Percentiles rank a stretch among this genome's conserved stretches.
phyloP scores from a whole-genome alignment of 495 filamentous ascomycete species.

The Polyplosphaeria fusca region DNA sequence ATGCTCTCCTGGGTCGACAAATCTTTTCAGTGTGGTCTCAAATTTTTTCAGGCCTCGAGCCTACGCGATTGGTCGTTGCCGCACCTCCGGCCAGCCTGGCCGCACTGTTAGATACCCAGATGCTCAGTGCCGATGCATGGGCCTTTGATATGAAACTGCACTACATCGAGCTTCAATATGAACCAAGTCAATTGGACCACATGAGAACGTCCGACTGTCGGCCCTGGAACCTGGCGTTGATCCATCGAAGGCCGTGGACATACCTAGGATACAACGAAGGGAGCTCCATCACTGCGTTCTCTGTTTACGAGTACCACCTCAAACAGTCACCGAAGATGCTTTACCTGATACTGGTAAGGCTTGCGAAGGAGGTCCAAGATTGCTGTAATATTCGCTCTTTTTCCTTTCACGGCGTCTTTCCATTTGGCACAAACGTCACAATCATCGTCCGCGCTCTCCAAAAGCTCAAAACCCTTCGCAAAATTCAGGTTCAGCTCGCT shows the following conservation, averaged over 20 bases:
- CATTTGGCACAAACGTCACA: slow-evolving; percentile 25
- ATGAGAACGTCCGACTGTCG: background rate
- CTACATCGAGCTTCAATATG: slow-evolving; percentile 24
- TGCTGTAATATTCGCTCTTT: slow-evolving; percentile 29
- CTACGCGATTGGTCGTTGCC: slow-evolving; percentile 19
- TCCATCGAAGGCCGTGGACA: slow-evolving; percentile 27
- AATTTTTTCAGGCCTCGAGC: slow-evolving; percentile 24
- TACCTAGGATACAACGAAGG: slow-evolving; percentile 34
- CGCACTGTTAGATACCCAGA: slow-evolving; percentile 19
- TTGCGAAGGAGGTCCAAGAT: background rate
- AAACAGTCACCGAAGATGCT: slow-evolving; percentile 32
- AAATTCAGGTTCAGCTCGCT: slow-evolving; percentile 20
- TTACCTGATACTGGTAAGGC: slow-evolving; percentile 10
- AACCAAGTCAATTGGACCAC: background rate
- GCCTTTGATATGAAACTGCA: slow-evolving; percentile 34
- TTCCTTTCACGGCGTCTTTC: slow-evolving; percentile 26
- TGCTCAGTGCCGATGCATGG: slow-evolving; percentile 29
- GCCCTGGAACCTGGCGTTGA: slow-evolving; percentile 15
- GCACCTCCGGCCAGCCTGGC: slow-evolving; percentile 29
- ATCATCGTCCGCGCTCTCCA: slow-evolving; percentile 16
- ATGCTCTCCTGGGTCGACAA: slow-evolving; percentile 6
- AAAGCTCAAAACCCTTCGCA: slow-evolving; percentile 12
- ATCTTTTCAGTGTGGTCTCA: slow-evolving; percentile 26
- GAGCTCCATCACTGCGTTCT: slow-evolving; percentile 28
- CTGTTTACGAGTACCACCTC: slow-evolving; percentile 32